phyloP scores from a whole-genome alignment of 192 early-diverging fungal species.

The Mortierella antarctica region DNA sequence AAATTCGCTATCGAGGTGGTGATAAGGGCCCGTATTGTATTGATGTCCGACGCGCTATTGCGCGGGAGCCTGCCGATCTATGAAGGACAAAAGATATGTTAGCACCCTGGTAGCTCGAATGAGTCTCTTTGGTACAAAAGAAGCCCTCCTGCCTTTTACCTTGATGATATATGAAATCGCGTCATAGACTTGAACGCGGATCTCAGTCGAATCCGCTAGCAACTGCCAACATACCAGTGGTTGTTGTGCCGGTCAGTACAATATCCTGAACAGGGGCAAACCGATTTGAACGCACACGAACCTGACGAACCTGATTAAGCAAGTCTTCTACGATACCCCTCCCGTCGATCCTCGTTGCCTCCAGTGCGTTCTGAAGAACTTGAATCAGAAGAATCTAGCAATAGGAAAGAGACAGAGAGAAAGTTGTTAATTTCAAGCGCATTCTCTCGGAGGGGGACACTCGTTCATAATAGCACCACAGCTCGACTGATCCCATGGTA shows the following conservation, averaged over 20 bases:
- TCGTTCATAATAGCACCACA: not conserved
- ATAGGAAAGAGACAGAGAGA: not conserved
- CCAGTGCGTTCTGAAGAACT: slow-evolving; percentile 29
- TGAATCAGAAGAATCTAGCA: slow-evolving; percentile 37
- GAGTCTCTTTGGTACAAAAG: not conserved
- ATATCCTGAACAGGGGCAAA: not conserved
- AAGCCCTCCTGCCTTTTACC: slow-evolving; percentile 1
- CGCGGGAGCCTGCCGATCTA: slow-evolving; percentile 32
- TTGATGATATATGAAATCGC: slow-evolving; percentile 42
- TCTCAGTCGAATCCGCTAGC: slow-evolving; percentile 51
- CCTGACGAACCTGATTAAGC: slow-evolving; percentile 34
- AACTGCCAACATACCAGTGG: not conserved
- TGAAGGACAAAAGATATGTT: not conserved
- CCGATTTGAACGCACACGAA: not conserved
- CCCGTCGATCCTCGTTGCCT: slow-evolving; percentile 23
- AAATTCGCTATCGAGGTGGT: slow-evolving; percentile 52
- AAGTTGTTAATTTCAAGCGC: slow-evolving; percentile 1
- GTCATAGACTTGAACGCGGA: slow-evolving; percentile 47
- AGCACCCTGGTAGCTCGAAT: not conserved
- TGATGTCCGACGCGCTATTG: slow-evolving; percentile 23
- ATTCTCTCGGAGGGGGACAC: not conserved
- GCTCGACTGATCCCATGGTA: not conserved
- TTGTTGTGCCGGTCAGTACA: not conserved
- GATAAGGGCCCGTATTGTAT: slow-evolving; percentile 45
- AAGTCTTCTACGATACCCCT: slow-evolving; percentile 41